These are phyloP conservation scores for Borovskyia barvae DNA, from an alignment of 208 protist species.

Conservation along the genomic window DNA sequence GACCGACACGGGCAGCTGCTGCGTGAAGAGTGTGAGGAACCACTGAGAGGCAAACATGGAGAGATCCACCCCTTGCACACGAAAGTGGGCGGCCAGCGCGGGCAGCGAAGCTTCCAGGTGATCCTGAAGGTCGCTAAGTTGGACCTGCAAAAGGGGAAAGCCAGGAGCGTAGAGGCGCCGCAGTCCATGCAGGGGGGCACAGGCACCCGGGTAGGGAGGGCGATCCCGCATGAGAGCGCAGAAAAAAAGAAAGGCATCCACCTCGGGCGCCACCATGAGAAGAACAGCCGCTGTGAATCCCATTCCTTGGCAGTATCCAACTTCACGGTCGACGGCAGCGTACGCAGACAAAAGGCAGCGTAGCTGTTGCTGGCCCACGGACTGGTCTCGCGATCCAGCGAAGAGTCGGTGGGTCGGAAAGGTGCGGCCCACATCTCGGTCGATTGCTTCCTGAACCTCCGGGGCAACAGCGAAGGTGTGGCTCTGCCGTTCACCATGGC, in stretches of 20 bases:
- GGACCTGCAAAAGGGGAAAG: slow-evolving; percentile 40
- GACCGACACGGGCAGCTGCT: slow-evolving; percentile 45
- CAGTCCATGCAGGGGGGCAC: slow-evolving; percentile 19
- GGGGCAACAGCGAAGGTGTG: not conserved
- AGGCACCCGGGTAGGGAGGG: not conserved
- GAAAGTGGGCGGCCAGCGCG: slow-evolving; percentile 38
- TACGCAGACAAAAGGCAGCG: slow-evolving; percentile 45
- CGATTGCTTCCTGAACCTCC: slow-evolving; percentile 33
- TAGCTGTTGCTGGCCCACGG: slow-evolving; percentile 38
- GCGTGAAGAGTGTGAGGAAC: slow-evolving; percentile 67
- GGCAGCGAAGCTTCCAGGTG: slow-evolving; percentile 38
- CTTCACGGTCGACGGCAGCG: slow-evolving; percentile 36
- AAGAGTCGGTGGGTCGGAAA: slow-evolving; percentile 66
- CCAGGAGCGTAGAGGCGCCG: slow-evolving; percentile 49
- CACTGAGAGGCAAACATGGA: slow-evolving; percentile 50
- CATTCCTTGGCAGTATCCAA: slow-evolving; percentile 86
- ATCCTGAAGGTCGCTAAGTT: slow-evolving; percentile 24
- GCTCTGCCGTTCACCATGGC: not conserved
- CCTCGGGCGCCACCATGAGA: slow-evolving; percentile 48
- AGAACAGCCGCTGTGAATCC: slow-evolving; percentile 56
- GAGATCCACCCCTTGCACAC: slow-evolving; percentile 21
- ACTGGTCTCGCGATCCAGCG: not conserved
- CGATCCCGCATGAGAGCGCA: slow-evolving; percentile 30
- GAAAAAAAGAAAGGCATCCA: slow-evolving; percentile 36
- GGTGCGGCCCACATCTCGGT: slow-evolving; percentile 53